A percentile compares a stretch with the other conserved stretches of the same genome.
Evolutionary conservation across 78 protist species (phyloP).

Genomic region (Dictyostelium intermedium): DNA sequence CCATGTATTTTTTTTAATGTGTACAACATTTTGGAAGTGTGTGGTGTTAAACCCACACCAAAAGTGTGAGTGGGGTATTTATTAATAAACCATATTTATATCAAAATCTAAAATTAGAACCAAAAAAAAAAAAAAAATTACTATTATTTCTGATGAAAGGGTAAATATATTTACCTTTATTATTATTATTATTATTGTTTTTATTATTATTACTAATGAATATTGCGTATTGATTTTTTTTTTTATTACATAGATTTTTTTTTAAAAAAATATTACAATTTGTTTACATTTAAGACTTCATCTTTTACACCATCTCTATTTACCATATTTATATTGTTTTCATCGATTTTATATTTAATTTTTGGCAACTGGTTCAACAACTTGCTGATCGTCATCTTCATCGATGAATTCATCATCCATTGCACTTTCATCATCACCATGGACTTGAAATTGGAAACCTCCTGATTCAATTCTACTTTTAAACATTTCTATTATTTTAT

Average conservation of each 20-base stretch:
- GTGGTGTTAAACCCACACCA: neutral
- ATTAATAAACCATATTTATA: neutral
- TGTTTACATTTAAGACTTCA: neutral
- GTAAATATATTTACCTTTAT: neutral
- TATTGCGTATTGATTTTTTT: neutral
- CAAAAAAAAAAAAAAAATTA: too few relatives aligned
- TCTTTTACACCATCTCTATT: neutral
- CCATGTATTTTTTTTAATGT: too few relatives aligned
- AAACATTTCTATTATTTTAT: neutral
- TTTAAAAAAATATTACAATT: neutral
- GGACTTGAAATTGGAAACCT: neutral
- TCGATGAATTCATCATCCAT: neutral
- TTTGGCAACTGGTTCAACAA: neutral
- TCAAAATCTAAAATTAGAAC: neutral
- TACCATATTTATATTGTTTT: too few relatives aligned
- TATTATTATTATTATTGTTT: too few relatives aligned
- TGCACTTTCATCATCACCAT: neutral
- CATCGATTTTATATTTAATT: neutral
- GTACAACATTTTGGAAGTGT: neutral
- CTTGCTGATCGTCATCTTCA: neutral
- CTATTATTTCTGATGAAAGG: neutral
- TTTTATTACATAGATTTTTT: neutral
- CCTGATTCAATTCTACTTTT: neutral
- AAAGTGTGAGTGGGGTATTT: too few relatives aligned
- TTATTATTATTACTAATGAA: too few relatives aligned